Evolutionary conservation across 805 yeast genomes (phyloP), one percentile per base, ranked within the genome.

Genomic region (Dipodascus geniculatus): DNA sequence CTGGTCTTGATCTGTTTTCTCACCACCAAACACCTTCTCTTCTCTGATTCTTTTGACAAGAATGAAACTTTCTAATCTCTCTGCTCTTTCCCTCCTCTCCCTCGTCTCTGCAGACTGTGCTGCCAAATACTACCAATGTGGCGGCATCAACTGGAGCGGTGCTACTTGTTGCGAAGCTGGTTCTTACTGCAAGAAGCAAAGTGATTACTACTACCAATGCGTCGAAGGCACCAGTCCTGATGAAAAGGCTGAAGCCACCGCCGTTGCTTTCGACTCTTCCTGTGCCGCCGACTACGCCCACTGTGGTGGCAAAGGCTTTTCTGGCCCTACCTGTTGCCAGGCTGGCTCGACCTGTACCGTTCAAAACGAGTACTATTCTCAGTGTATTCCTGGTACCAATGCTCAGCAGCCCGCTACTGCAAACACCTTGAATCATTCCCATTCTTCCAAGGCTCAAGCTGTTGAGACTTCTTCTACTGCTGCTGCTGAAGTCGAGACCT

Each of bases 91-190:
- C 14, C 6, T 38, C 4, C 4, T 38, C 20, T 38, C 44, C 44
- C 44, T 38, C 20, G 44, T 38, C 14, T 38, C 49, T 14, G 49
- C 31, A 3, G 49, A 22, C 19, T 47, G 49, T n/a, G 31, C 24
- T 47, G 24, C 49, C n/a, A 47, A 9, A 22, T 47, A 22, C 19
- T 23, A 47, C 17, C 49, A 47, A 23, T 47, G 49, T 22, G 49
- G 49, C n/a, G 49, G 49, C 9, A 8, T 47, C 11, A 47, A 47
- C 31, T 47, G 24, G 31, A 22, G n/a, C 28, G 49, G 49, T 22
- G 49, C 49, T 47, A 47, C 49, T 47, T 47, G 49, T 23, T 47
- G 49, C n/a, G 49, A 47, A 47, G 49, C 49, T 47, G 49, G 49
- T 16, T 22, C 49, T 47, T 22, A 22, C 31, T 47, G 49, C 49